Evolutionary conservation across 2,329 filamentous ascomycete genomes (phyloP).

Genomic region (Neurospora crassa): DNA sequence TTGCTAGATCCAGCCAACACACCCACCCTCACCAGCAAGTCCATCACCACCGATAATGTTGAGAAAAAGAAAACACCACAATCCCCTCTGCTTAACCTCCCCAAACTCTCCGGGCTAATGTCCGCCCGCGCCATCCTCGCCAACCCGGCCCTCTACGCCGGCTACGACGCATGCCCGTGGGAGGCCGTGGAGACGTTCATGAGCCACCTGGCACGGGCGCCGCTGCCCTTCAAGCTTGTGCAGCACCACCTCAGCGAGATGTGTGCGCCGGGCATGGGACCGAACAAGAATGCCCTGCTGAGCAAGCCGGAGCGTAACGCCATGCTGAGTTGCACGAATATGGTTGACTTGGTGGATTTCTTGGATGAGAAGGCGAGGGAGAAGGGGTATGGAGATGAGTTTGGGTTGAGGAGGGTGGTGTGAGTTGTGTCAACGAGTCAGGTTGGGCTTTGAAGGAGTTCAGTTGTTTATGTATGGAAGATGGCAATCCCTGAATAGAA

Average conservation of each 20-base stretch:
- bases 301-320: conserved; percentile 44
- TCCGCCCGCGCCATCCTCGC: conserved; percentile 57
- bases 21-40: conserved; percentile 13
- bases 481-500: neutral
- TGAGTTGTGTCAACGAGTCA: neutral
- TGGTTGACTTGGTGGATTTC: conserved; percentile 51
- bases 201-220: conserved; percentile 43
- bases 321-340: conserved; percentile 40
- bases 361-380: conserved; percentile 40
- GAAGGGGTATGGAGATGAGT: conserved; percentile 3
- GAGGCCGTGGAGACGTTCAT: conserved; percentile 55
- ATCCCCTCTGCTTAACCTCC: conserved; percentile 22
- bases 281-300: conserved; percentile 42
- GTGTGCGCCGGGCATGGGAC: conserved; percentile 46
- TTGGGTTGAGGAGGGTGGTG: conserved; percentile 11
- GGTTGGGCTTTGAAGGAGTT: conserved; percentile 1
- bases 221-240: conserved; percentile 53
- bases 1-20: conserved; percentile 12
- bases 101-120: conserved; percentile 55
- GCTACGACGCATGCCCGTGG: conserved; percentile 48
- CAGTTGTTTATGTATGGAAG: neutral
- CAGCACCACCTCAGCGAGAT: conserved; percentile 61
- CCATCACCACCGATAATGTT: conserved; percentile 22
- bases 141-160: conserved; percentile 58
- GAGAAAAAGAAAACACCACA: neutral